A percentile compares a stretch with the other conserved stretches of the same genome.
Conservation (phyloP, 805 yeast species). For the Jamesozyma gamospora region DNA sequence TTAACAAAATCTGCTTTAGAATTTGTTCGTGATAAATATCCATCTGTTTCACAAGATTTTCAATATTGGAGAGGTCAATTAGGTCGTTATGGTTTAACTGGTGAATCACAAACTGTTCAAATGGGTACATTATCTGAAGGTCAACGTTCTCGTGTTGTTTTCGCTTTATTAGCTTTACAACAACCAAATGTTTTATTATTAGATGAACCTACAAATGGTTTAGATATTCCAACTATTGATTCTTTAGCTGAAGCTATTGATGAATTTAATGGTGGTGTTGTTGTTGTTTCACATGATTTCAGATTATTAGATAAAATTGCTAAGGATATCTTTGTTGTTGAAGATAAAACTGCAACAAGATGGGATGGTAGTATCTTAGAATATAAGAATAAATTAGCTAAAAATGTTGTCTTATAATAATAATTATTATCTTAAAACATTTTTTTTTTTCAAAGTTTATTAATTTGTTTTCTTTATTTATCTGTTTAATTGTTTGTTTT, state of each 20-base stretch:
- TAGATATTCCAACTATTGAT: constrained; percentile 96
- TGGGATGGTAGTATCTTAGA: constrained; percentile 90
- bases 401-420: constrained; percentile 65
- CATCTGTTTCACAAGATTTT: constrained; percentile 88
- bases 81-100: constrained; percentile 97
- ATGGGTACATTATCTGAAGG: constrained; percentile 99
- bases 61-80: constrained; percentile 98
- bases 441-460: background rate
- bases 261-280: constrained; percentile 94
- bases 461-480: background rate
- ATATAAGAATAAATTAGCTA: constrained; percentile 91
- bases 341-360: constrained; percentile 87
- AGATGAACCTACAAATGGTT: constrained; percentile 99
- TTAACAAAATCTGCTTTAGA: constrained; percentile 91
- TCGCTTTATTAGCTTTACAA: constrained; percentile 90
- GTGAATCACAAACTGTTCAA: constrained; percentile 96
- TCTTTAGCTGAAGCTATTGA: constrained; percentile 95
- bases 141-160: constrained; percentile 97
- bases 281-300: constrained; percentile 98
- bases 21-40: constrained; percentile 90
- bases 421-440: background rate
- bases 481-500: too few relatives aligned
- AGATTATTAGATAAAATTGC: constrained; percentile 95
- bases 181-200: constrained; percentile 86
- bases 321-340: constrained; percentile 93